phyloP scores from a whole-genome alignment of 148 eudicot genomes.

The Pouteria glomerata region DNA sequence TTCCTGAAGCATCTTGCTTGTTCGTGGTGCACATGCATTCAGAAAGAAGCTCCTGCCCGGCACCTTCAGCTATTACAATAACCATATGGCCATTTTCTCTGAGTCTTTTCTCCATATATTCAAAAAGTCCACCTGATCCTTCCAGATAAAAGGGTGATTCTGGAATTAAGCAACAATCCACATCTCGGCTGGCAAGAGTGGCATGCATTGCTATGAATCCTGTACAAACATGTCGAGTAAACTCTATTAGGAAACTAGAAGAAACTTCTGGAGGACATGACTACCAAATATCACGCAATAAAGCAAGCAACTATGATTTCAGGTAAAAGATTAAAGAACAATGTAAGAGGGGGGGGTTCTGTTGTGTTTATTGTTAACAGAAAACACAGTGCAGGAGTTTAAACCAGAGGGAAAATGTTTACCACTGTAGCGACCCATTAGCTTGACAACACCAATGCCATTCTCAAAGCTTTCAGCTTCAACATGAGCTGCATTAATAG shows the following conservation, averaged over 20 bases:
- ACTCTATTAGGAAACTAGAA: not conserved
- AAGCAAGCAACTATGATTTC: too few relatives aligned
- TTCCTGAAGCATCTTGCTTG: slow-evolving; percentile 16
- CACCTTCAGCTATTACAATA: slow-evolving; percentile 46
- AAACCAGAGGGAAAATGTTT: not conserved
- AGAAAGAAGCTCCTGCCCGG: slow-evolving; percentile 36
- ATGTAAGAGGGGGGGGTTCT: not conserved
- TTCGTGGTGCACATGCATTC: not conserved
- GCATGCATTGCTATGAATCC: slow-evolving; percentile 43
- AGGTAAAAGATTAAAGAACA: too few relatives aligned
- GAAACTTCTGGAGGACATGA: too few relatives aligned
- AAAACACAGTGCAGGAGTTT: not conserved
- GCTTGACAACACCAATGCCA: slow-evolving; percentile 45
- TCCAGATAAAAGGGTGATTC: slow-evolving; percentile 46
- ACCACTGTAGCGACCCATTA: slow-evolving; percentile 40
- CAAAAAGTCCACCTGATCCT: slow-evolving; percentile 41
- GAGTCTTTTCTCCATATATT: slow-evolving; percentile 38
- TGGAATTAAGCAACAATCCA: slow-evolving; percentile 45
- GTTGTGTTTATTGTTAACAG: not conserved
- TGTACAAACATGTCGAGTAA: slow-evolving; percentile 5
- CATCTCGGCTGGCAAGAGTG: slow-evolving; percentile 44
- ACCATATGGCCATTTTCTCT: slow-evolving; percentile 44
- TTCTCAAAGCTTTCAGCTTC: slow-evolving; percentile 41
- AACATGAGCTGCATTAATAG: slow-evolving; percentile 49
- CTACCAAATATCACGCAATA: too few relatives aligned